Conservation (phyloP, 345 rosid genomes). For the Hirschfeldia incana region DNA sequence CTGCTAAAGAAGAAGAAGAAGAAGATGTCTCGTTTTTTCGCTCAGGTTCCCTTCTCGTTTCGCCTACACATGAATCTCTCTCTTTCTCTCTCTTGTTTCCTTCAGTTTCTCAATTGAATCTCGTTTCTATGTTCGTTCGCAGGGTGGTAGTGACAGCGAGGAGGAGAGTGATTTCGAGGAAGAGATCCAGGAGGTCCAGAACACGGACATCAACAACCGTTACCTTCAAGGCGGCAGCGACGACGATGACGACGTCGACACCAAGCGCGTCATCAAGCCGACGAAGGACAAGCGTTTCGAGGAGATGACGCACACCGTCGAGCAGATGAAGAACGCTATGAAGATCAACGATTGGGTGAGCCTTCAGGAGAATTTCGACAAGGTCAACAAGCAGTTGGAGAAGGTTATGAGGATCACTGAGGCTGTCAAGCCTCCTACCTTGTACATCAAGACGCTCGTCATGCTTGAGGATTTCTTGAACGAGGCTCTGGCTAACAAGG, state of each 20-base stretch:
- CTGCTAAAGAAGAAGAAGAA: constrained; percentile 4
- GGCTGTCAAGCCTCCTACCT: constrained; percentile 64
- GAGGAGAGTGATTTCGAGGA: constrained; percentile 60
- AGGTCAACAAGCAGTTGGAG: constrained; percentile 92
- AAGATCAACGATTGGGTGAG: constrained; percentile 97
- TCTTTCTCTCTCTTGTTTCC: neutral
- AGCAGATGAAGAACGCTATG: constrained; percentile 90
- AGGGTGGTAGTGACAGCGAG: constrained; percentile 75
- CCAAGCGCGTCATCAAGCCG: constrained; percentile 74
- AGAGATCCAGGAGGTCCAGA: constrained; percentile 44
- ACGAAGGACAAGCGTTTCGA: constrained; percentile 89
- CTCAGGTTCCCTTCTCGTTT: constrained; percentile 11
- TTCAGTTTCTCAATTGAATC: neutral
- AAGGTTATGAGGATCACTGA: constrained; percentile 85
- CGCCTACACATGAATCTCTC: neutral
- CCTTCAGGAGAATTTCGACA: constrained; percentile 83
- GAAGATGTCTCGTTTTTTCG: constrained; percentile 33
- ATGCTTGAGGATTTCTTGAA: constrained; percentile 88
- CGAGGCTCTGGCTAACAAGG: constrained; percentile 85
- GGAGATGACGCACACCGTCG: constrained; percentile 73
- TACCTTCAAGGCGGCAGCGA: constrained; percentile 68
- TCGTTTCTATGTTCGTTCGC: neutral
- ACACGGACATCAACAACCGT: constrained; percentile 42
- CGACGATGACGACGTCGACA: constrained; percentile 59
- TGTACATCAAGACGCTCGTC: constrained; percentile 78